A percentile compares a stretch with the other conserved stretches of the same genome.
Evolutionary conservation across 176 grass and related monocot genomes (phyloP).

Genomic region (Musa itinerans): DNA sequence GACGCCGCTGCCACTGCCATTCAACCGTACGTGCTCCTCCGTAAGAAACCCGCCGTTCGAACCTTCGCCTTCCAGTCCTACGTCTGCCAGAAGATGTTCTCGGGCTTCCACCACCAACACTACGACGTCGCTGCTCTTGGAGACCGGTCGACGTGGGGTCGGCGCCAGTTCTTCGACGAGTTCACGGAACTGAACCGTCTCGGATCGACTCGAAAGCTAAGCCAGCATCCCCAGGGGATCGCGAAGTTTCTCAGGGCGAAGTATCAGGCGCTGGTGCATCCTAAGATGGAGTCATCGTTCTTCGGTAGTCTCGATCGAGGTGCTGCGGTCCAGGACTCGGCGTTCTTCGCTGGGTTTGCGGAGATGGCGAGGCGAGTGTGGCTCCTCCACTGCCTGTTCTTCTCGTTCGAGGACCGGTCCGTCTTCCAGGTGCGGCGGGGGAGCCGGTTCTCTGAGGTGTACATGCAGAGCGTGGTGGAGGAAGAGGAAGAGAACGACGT

Average conservation of each 20-base stretch:
- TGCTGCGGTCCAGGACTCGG: constrained; percentile 62
- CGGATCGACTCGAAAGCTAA: constrained; percentile 34
- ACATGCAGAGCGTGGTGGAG: constrained; percentile 64
- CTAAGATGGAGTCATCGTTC: constrained; percentile 86
- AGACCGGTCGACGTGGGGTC: constrained; percentile 60
- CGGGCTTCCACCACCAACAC: constrained; percentile 65
- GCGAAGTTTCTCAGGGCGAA: constrained; percentile 73
- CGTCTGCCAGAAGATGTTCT: constrained; percentile 82
- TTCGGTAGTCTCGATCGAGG: constrained; percentile 77
- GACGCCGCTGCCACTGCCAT: constrained; percentile 44
- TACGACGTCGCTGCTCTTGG: constrained; percentile 62
- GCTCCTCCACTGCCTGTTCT: constrained; percentile 90
- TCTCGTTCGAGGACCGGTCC: constrained; percentile 46
- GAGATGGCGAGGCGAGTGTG: constrained; percentile 89
- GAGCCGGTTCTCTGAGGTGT: constrained; percentile 65
- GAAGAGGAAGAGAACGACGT: constrained; percentile 23
- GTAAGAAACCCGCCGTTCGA: constrained; percentile 18
- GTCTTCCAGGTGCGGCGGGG: constrained; percentile 51
- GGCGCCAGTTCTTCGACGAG: constrained; percentile 71
- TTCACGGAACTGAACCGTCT: constrained; percentile 63
- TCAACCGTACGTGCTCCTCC: constrained; percentile 37
- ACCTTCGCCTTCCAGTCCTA: constrained; percentile 81
- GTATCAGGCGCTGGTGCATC: constrained; percentile 75
- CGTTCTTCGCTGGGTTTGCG: constrained; percentile 60
- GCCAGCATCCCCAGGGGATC: constrained; percentile 32